Evolutionary conservation across 345 rosid genomes (phyloP).

Genomic region (Camelina laxa): DNA sequence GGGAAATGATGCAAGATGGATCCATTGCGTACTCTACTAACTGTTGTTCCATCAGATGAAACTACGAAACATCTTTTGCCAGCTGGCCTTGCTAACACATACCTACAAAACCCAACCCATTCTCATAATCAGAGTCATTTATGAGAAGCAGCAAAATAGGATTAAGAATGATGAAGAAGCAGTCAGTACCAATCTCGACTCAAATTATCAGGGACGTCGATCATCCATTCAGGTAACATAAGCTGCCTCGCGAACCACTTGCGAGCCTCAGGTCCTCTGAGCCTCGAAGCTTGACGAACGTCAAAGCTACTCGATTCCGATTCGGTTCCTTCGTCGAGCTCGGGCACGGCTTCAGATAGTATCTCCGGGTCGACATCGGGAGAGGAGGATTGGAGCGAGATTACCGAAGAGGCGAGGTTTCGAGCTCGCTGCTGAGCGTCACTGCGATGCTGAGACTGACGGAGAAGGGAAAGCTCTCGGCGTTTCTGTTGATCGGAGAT

Average conservation of each 20-base stretch:
- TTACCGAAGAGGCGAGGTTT: slow-evolving; percentile 72
- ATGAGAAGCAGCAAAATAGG: background rate
- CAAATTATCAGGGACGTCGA: slow-evolving; percentile 82
- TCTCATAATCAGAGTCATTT: background rate
- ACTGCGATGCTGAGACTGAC: slow-evolving; percentile 77
- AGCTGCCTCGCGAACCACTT: slow-evolving; percentile 89
- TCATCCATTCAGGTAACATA: slow-evolving; percentile 97
- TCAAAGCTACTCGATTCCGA: slow-evolving; percentile 58
- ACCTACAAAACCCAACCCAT: slow-evolving; percentile 50
- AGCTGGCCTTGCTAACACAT: slow-evolving; percentile 80
- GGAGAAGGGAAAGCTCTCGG: slow-evolving; percentile 74
- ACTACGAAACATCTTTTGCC: slow-evolving; percentile 93
- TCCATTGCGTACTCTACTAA: slow-evolving; percentile 79
- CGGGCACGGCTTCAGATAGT: slow-evolving; percentile 44
- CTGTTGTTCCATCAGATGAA: slow-evolving; percentile 75
- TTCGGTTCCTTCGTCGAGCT: slow-evolving; percentile 37
- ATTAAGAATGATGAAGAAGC: background rate
- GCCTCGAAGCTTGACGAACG: slow-evolving; percentile 68
- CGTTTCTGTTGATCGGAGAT: slow-evolving; percentile 94
- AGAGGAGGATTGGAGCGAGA: slow-evolving; percentile 55
- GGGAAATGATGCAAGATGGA: slow-evolving; percentile 81
- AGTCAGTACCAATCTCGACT: slow-evolving; percentile 71
- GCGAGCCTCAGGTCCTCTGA: slow-evolving; percentile 76
- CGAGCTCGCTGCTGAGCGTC: slow-evolving; percentile 91
- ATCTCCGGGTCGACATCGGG: slow-evolving; percentile 50